These are phyloP conservation scores for Ceratobasidium sp. DNA, from an alignment of 1,284 basidiomycete species.

Conservation along the genomic window DNA sequence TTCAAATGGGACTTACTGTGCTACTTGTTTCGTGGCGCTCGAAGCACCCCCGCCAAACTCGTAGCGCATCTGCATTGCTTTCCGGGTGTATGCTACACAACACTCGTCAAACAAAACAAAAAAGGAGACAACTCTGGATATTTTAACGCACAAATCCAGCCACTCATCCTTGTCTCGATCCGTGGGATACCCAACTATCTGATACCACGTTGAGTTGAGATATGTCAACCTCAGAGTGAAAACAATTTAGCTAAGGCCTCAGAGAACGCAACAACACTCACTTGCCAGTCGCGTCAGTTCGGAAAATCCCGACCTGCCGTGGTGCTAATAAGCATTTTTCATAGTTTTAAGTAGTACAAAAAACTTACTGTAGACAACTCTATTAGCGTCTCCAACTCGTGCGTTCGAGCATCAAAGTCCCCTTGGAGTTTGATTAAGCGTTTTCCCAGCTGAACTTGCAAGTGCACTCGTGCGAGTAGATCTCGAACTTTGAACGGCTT, in stretches of 20 bases:
- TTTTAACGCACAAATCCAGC: conserved; percentile 20
- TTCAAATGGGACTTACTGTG: conserved; percentile 1
- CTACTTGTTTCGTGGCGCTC: conserved; percentile 5
- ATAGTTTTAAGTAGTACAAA: background rate
- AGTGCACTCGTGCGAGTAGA: conserved; percentile 55
- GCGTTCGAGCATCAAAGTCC: conserved; percentile 53
- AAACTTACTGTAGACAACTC: conserved; percentile 44
- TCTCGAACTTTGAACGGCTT: conserved; percentile 54
- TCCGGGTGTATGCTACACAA: conserved; percentile 12
- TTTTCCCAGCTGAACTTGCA: conserved; percentile 51
- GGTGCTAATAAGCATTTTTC: background rate
- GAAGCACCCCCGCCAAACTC: conserved; percentile 34
- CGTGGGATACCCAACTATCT: background rate
- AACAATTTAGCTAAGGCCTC: background rate
- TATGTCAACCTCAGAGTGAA: conserved; percentile 17
- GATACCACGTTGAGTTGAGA: conserved; percentile 34
- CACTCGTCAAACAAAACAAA: background rate
- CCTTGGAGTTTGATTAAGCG: conserved; percentile 50
- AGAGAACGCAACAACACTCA: background rate
- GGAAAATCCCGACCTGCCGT: conserved; percentile 32
- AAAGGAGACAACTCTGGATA: too few species aligned
- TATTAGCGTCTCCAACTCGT: conserved; percentile 49
- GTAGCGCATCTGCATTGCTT: conserved; percentile 24
- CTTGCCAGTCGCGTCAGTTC: conserved; percentile 33
- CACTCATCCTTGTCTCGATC: conserved; percentile 25